These are phyloP conservation scores for Emiliania huxleyi DNA, from an alignment of 78 protist genomes.

Conservation along the genomic window DNA sequence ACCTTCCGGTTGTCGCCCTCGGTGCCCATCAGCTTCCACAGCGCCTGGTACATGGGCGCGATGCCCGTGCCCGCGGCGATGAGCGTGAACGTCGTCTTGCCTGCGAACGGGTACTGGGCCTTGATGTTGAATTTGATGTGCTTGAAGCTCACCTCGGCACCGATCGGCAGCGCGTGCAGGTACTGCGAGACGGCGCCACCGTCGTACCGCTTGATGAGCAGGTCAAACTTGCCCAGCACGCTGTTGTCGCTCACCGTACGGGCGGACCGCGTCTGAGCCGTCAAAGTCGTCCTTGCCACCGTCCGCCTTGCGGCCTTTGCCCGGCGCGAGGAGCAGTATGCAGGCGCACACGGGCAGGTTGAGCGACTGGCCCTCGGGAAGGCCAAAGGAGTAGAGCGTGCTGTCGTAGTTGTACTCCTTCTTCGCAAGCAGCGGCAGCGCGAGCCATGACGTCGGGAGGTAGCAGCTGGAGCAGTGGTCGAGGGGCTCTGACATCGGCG, in stretches of 20 bases:
- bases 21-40: background rate
- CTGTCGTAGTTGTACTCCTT: background rate
- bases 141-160: background rate
- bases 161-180: background rate
- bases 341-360: conserved; percentile 19
- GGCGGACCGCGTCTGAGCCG: conserved; percentile 3
- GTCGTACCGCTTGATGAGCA: conserved; percentile 14
- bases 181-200: conserved; percentile 13
- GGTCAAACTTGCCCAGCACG: conserved; percentile 24
- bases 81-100: background rate
- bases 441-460: conserved; percentile 17
- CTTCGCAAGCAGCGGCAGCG: background rate
- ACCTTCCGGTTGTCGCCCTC: conserved; percentile 10
- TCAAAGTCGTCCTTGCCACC: background rate
- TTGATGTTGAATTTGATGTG: conserved; percentile 24
- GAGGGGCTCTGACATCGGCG: too few relatives aligned
- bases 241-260: background rate
- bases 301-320: background rate
- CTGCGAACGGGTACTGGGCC: conserved; percentile 13
- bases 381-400: background rate
- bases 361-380: background rate
- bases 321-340: background rate
- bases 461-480: conserved; percentile 5
- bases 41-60: background rate
- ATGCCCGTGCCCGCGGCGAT: conserved; percentile 28